Evolutionary conservation across 352 stramenopile species (phyloP).

Genomic region (Globisporangium megalacanthum): DNA sequence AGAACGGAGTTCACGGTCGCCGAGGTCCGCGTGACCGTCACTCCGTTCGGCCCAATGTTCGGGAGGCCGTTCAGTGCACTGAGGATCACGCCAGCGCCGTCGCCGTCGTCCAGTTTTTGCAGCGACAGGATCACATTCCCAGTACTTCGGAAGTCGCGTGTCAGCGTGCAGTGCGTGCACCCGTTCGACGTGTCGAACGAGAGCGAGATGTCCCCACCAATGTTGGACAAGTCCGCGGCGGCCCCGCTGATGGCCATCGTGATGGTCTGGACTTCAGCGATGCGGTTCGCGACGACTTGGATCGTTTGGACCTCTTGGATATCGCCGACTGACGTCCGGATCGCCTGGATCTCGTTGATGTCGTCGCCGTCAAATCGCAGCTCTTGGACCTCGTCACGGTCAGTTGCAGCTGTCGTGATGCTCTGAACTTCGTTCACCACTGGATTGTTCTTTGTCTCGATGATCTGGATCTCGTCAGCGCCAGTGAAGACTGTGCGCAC

Average conservation of each 20-base stretch:
- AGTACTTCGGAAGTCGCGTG: constrained; percentile 42
- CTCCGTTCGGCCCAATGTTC: constrained; percentile 42
- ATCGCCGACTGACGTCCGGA: constrained; percentile 73
- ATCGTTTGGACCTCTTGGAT: constrained; percentile 87
- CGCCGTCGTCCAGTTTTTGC: constrained; percentile 9
- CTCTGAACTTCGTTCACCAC: constrained; percentile 91
- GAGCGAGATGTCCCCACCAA: constrained; percentile 44
- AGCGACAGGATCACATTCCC: constrained; percentile 38
- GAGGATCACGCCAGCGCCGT: constrained; percentile 18
- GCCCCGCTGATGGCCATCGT: constrained; percentile 67
- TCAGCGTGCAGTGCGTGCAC: constrained; percentile 73
- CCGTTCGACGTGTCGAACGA: constrained; percentile 38
- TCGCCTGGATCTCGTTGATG: constrained; percentile 89
- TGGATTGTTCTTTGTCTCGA: constrained; percentile 57
- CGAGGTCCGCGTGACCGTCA: constrained; percentile 27
- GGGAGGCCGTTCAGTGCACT: constrained; percentile 29
- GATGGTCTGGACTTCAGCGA: constrained; percentile 84
- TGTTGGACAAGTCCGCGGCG: constrained; percentile 32
- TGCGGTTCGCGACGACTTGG: constrained; percentile 56
- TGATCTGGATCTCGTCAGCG: constrained; percentile 84
- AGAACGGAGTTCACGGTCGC: constrained; percentile 34
- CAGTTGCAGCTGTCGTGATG: constrained; percentile 87
- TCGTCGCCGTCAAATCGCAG: constrained; percentile 78
- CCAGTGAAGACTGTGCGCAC: constrained; percentile 86
- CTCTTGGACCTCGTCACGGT: constrained; percentile 91